These are phyloP conservation scores for Aureobasidium melanogenum DNA, from an alignment of 2,329 filamentous ascomycete species.

Conservation along the genomic window DNA sequence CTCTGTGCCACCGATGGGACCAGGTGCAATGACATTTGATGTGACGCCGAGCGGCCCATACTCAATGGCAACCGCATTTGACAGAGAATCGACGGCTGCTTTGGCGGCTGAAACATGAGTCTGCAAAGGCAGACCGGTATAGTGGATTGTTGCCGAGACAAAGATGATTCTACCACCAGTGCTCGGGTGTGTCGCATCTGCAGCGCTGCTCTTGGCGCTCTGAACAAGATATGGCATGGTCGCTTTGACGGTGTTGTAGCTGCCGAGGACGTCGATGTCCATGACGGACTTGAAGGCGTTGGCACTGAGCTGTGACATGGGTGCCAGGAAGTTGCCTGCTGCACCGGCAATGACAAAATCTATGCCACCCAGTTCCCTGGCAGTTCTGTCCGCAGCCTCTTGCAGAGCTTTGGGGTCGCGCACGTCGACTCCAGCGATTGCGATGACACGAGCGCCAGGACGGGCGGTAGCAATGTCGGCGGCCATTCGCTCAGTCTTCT, in stretches of 20 bases:
- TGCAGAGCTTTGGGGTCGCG: constrained; percentile 57
- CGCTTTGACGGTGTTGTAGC: constrained; percentile 90
- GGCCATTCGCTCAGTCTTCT: constrained; percentile 77
- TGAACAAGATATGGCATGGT: constrained; percentile 71
- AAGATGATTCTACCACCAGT: constrained; percentile 82
- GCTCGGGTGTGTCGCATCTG: constrained; percentile 25
- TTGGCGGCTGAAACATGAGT: constrained; percentile 88
- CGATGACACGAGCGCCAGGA: constrained; percentile 72
- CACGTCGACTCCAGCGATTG: constrained; percentile 68
- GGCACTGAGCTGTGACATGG: constrained; percentile 68
- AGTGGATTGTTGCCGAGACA: constrained; percentile 85
- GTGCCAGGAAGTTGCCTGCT: constrained; percentile 89
- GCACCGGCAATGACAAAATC: constrained; percentile 94
- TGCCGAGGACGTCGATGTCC: constrained; percentile 90
- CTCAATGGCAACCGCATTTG: constrained; percentile 71
- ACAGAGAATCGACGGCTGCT: constrained; percentile 79
- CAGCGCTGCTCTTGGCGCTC: constrained; percentile 51
- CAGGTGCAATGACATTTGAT: constrained; percentile 81
- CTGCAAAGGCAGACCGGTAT: constrained; percentile 76
- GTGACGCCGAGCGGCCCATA: constrained; percentile 82
- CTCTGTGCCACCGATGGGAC: constrained; percentile 78
- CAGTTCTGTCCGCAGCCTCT: constrained; percentile 68
- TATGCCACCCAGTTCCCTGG: constrained; percentile 73
- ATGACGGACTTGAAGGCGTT: constrained; percentile 95
- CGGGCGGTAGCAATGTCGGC: constrained; percentile 74